Percentiles rank a stretch among this genome's conserved stretches.
Evolutionary conservation across 257 asterid genomes (phyloP).

Genomic region (Solanum rostratum): DNA sequence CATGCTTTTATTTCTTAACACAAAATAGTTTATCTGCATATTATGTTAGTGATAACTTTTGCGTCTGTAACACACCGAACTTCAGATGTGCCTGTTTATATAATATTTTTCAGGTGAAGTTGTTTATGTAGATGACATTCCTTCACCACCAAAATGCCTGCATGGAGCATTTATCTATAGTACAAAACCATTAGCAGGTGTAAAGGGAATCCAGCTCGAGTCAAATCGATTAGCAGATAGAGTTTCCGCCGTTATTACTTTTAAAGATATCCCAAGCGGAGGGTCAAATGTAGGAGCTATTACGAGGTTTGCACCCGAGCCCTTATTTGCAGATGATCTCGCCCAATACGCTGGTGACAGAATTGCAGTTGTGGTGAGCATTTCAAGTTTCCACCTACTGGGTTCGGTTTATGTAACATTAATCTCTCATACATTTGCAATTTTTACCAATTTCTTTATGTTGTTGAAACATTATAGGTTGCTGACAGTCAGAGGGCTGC

Average conservation of each 20-base stretch:
- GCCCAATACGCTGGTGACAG: conserved; percentile 50
- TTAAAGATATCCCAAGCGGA: conserved; percentile 49
- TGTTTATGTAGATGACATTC: conserved; percentile 63
- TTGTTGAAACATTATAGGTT: conserved; percentile 19
- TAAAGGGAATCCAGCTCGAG: conserved; percentile 30
- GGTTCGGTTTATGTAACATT: neutral
- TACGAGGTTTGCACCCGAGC: conserved; percentile 30
- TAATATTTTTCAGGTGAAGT: conserved; percentile 51
- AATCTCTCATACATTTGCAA: neutral
- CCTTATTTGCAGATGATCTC: conserved; percentile 52
- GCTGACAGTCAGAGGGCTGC: conserved; percentile 50
- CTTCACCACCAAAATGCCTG: conserved; percentile 56
- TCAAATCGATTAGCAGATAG: conserved; percentile 18
- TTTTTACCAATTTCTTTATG: neutral
- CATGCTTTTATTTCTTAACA: neutral
- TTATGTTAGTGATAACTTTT: neutral
- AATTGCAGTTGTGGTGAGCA: conserved; percentile 55
- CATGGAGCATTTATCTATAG: conserved; percentile 64
- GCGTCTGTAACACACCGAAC: neutral
- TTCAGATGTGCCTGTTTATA: neutral
- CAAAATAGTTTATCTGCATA: neutral
- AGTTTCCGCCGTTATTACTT: conserved; percentile 31
- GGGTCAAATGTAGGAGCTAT: conserved; percentile 45
- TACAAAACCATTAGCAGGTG: conserved; percentile 42
- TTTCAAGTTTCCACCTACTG: neutral